Evolutionary conservation across 2,329 filamentous ascomycete genomes (phyloP).

Genomic region (Penicillium palitans): DNA sequence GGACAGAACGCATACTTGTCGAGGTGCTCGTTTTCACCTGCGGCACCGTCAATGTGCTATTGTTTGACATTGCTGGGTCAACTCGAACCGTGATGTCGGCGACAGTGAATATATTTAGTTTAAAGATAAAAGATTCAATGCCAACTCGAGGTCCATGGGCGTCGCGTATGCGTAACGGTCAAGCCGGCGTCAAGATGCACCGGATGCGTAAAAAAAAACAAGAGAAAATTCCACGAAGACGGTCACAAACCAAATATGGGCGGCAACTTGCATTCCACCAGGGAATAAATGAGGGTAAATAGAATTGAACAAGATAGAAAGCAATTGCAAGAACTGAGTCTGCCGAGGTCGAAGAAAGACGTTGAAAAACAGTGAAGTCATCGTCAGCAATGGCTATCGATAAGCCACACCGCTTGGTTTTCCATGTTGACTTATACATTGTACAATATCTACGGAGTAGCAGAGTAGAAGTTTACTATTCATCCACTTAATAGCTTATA

Average conservation of each 20-base stretch:
- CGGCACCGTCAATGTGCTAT: slow-evolving; percentile 31
- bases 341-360: slow-evolving; percentile 1
- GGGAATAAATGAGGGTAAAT: background rate
- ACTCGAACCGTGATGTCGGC: background rate
- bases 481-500: background rate
- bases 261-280: slow-evolving; percentile 3
- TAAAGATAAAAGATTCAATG: slow-evolving; percentile 7
- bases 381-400: slow-evolving; percentile 4
- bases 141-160: slow-evolving; percentile 12
- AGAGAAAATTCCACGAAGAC: background rate
- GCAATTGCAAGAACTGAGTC: background rate
- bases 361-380: slow-evolving; percentile 10
- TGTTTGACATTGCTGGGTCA: slow-evolving; percentile 32
- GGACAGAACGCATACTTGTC: slow-evolving; percentile 26
- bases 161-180: slow-evolving; percentile 2
- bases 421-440: background rate
- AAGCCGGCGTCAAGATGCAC: background rate
- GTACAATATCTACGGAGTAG: background rate
- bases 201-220: slow-evolving; percentile 12
- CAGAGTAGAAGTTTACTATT: background rate
- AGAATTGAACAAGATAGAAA: background rate
- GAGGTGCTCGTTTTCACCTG: slow-evolving; percentile 32
- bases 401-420: background rate
- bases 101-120: background rate
- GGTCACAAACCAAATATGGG: background rate